Evolutionary conservation across 164 flowering plant genomes (phyloP).

Genomic region (Berberis vulgaris): DNA sequence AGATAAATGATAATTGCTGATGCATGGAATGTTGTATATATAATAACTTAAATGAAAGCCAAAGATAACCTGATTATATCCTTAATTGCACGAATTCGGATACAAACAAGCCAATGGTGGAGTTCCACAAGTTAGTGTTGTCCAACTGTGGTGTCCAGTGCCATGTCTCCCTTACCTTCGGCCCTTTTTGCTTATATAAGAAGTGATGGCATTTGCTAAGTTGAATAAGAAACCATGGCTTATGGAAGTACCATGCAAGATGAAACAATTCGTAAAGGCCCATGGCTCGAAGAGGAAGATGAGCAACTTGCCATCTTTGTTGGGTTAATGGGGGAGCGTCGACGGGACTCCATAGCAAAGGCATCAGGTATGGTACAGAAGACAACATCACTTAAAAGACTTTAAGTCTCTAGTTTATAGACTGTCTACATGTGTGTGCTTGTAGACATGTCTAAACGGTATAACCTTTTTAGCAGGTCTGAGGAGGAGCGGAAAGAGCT

Average conservation of each 20-base stretch:
- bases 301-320: constrained; percentile 31
- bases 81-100: constrained; percentile 1
- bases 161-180: not conserved
- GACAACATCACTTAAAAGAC: not conserved
- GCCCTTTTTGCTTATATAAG: constrained; percentile 17
- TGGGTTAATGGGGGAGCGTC: constrained; percentile 36
- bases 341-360: constrained; percentile 64
- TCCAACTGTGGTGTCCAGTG: constrained; percentile 21
- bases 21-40: not conserved
- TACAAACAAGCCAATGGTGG: constrained; percentile 26
- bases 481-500: constrained; percentile 57
- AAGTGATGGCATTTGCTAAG: not conserved
- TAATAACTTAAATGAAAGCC: not conserved
- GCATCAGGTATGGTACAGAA: constrained; percentile 38
- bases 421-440: no score
- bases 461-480: not conserved
- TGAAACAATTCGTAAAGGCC: constrained; percentile 42
- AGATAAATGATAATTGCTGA: no score
- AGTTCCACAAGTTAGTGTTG: constrained; percentile 22
- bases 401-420: no score
- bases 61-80: constrained; percentile 11
- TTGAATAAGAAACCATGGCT: constrained; percentile 6
- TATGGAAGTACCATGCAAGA: constrained; percentile 26
- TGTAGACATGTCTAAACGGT: no score
- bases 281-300: constrained; percentile 73